Evolutionary conservation across 208 protist species (phyloP), one percentile per base, ranked within the genome.

Genomic region (Spongospora subterranea): DNA sequence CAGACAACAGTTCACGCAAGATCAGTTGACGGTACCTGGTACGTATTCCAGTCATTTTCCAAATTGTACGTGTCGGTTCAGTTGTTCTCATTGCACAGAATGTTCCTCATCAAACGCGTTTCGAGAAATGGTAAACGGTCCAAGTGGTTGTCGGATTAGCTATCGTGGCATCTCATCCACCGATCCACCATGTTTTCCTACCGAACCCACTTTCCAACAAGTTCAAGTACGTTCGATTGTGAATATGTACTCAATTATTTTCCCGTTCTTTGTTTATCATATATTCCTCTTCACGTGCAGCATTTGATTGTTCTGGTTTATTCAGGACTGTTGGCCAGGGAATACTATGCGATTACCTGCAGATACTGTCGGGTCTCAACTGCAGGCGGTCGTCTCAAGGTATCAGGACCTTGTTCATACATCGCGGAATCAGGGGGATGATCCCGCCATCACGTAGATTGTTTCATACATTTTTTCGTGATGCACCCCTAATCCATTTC

Each of bases 331-430:
- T 6, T 82, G 71, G 71, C 71, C 71, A 82, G 71, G 71, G 11
- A 82, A 82, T 82, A 6, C 6, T 6, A 6, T 82, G 11, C 71
- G n/a, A 43, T 60, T 24, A 60, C 17, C 35, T 39, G 6, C 40
- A 40, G n/a, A 6, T 20, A 35, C n/a, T 20, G 71, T 40, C 17
- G 17, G 17, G 71, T 82, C 71, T 6, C 71, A 6, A 40, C 71
- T 82, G 17, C n/a, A 6, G 71, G 17, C 71, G n/a, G n/a, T 82
- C 35, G n/a, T 82, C 71, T 82, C 71, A 6, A 82, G 71, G 35
- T 82, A 82, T 43, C 71, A 82, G n/a, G 71, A 82, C 35, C 71
- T 82, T 35, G 71, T 82, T 40, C 35, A 39, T 82, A 82, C 71
- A 20, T 82, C 17, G 6, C 71, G 71, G 6, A 35, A 6, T 35